Conservation (phyloP, 305 asterid genomes). For the Fraxinus floribunda region DNA sequence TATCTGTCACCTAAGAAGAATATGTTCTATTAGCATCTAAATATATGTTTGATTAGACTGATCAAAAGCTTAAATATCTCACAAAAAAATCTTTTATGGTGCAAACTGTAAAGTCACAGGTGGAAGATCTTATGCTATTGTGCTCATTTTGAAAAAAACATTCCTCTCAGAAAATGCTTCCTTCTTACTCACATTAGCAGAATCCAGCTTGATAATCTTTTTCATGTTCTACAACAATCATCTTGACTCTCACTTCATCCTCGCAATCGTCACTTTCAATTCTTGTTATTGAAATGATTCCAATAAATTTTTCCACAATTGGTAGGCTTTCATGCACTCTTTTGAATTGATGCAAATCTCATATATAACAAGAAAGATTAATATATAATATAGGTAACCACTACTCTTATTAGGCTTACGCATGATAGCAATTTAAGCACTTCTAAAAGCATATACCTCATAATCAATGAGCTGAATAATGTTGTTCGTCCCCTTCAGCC, state of each 20-base stretch:
- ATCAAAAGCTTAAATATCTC: background rate
- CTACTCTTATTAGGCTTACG: background rate
- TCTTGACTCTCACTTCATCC: background rate
- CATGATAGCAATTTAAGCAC: conserved; percentile 13
- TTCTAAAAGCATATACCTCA: conserved; percentile 58
- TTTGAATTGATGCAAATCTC: background rate
- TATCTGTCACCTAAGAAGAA: conserved; percentile 83
- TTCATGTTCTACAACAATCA: background rate
- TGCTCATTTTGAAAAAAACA: background rate
- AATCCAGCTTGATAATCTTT: background rate
- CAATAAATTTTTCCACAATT: background rate
- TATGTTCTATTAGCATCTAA: conserved; percentile 28
- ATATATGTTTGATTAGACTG: conserved; percentile 1
- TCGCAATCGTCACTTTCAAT: background rate
- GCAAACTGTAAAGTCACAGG: background rate
- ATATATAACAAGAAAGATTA: background rate
- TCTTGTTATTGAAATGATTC: background rate
- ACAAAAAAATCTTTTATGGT: background rate
- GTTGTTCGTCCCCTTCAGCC: conserved; percentile 73
- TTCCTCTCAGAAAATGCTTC: background rate
- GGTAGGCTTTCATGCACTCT: background rate
- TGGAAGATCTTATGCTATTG: background rate
- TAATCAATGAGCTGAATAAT: conserved; percentile 91
- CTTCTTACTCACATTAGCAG: background rate
- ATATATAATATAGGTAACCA: background rate